Base-by-base conservation (phyloP, 2,329 filamentous ascomycete species). In the Tolypocladium album region DNA sequence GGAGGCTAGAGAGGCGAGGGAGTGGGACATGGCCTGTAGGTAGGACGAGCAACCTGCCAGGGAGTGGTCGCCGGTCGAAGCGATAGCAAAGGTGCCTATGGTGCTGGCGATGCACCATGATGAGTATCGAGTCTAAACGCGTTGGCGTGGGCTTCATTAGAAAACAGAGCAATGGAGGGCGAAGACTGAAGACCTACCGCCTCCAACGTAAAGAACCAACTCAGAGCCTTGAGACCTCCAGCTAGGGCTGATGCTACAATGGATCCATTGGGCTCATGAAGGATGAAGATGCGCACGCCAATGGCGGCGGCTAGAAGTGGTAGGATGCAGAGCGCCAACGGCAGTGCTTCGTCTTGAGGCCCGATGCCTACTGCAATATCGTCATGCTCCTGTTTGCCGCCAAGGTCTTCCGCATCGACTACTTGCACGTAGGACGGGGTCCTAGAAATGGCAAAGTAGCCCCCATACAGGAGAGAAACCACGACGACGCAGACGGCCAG, bases 181-280 rank as follows among this genome's bases (percentile, higher is more conserved):
- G 27, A 31, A 31, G 27, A 31, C 5, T 8, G 8, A 50, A 20
- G 13, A 31, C 47, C 12, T 50, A 77, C 74, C 9, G 67, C 62
- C 52, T 68, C 67, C 3, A 71, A 67, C 0, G 64, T 65, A 36
- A 71, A 76, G 58, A 68, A 73, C 74, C 75, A 78, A 2, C 68
- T 64, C 0, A 66, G 60, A 0, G 70, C 69, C 27, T 76, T 77
- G 0, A 63, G 55, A 0, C 68, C 27, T 0, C 69, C 73, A 2
- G 73, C 45, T 0, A 63, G 17, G 0, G 74, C 8, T 0, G 64
- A 24, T 9, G 9, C 2, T 11, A 15, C 11, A 22, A 45, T 2
- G 24, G 22, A 3, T 11, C 55, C 55, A 5, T 34, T 43, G 24
- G 39, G 8, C 55, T 43, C 11, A 11, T 36, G 24, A 8, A 57